phyloP scores from a whole-genome alignment of 169 alveolate species.

The Cryptosporidium parvum region DNA sequence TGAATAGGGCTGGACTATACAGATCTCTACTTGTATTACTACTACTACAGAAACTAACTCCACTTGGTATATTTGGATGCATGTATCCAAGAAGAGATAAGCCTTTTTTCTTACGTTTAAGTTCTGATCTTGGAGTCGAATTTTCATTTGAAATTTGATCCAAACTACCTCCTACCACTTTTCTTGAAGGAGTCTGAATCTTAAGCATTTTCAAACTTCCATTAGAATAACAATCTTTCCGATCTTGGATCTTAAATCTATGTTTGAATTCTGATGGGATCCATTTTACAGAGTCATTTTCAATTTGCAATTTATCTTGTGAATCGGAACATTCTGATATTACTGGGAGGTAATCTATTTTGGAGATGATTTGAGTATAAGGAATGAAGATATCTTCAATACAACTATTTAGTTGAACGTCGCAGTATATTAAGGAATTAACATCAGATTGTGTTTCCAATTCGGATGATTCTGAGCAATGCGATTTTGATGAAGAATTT shows the following conservation, averaged over 20 bases:
- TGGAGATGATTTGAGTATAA: conserved; percentile 45
- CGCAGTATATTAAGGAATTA: conserved; percentile 2
- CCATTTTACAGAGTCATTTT: conserved; percentile 46
- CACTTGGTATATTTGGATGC: conserved; percentile 42
- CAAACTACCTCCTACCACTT: background rate
- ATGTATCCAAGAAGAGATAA: conserved; percentile 22
- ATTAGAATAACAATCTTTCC: background rate
- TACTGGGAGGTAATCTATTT: conserved; percentile 30
- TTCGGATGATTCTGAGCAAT: background rate
- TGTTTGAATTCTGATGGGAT: conserved; percentile 59
- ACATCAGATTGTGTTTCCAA: background rate
- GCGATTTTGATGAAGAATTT: background rate
- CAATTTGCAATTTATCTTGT: background rate
- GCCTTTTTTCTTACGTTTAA: background rate
- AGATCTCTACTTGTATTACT: conserved; percentile 35
- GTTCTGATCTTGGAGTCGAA: background rate
- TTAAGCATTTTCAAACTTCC: background rate
- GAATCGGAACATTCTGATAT: background rate
- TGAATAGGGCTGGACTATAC: conserved; percentile 13
- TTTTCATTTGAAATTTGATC: background rate
- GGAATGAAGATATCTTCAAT: conserved; percentile 39
- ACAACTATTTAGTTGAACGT: conserved; percentile 17
- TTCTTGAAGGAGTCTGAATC: background rate
- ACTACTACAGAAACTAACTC: conserved; percentile 61
- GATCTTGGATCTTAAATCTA: conserved; percentile 1